A percentile compares a stretch with the other conserved stretches of the same genome.
Evolutionary conservation across 2,329 filamentous ascomycete genomes (phyloP).

Genomic region (Cladophialophora immunda): DNA sequence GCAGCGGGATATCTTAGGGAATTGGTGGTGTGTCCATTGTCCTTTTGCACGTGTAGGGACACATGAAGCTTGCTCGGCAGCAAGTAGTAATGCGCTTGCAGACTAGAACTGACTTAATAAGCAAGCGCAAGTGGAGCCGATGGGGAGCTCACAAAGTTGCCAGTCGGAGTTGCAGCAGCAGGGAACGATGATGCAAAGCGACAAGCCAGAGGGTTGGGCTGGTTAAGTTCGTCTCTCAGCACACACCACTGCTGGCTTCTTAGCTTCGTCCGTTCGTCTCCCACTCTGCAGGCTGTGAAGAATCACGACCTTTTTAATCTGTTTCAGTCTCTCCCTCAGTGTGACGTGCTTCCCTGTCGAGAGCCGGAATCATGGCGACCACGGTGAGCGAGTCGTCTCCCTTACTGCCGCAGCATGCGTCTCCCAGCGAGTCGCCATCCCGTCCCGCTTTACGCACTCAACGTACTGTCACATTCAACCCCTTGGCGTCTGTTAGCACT

Average conservation of each 20-base stretch:
- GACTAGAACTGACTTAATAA: constrained; percentile 7
- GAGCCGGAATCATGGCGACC: constrained; percentile 42
- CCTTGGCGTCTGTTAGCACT: constrained; percentile 55
- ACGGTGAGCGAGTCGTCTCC: constrained; percentile 51
- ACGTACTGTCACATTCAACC: constrained; percentile 59
- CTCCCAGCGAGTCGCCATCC: constrained; percentile 38
- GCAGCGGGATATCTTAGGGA: background rate
- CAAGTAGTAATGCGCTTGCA: background rate
- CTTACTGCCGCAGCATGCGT: constrained; percentile 50
- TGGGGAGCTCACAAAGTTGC: background rate
- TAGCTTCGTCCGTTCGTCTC: background rate
- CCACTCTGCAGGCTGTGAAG: background rate
- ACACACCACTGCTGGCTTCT: constrained; percentile 12
- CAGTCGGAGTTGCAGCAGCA: background rate
- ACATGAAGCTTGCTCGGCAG: background rate
- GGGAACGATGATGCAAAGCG: constrained; percentile 50
- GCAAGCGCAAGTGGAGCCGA: constrained; percentile 10
- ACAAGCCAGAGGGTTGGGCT: background rate
- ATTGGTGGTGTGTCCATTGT: background rate
- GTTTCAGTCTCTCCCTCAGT: background rate
- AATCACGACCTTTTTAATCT: background rate
- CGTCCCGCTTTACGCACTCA: constrained; percentile 47
- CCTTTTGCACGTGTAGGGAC: constrained; percentile 9
- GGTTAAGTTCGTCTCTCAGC: background rate
- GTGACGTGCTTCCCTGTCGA: background rate